These are phyloP conservation scores for Erucastrum elatum DNA, from an alignment of 345 rosid genomes.

Conservation along the genomic window DNA sequence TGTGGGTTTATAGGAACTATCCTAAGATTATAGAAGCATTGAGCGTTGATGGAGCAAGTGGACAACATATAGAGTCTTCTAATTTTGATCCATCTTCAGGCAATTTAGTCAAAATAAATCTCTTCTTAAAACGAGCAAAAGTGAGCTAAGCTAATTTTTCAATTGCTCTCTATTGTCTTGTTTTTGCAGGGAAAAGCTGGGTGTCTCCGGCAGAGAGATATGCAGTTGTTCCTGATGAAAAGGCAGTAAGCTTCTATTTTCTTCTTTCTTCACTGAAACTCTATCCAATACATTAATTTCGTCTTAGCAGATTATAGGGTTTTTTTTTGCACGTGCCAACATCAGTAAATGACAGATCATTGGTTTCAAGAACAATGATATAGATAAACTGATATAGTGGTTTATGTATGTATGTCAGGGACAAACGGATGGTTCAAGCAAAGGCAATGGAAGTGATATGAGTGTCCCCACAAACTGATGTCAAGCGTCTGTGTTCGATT, in stretches of 20 bases:
- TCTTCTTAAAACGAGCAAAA: not conserved
- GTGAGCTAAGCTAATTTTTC: constrained; percentile 3
- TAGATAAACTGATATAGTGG: not conserved
- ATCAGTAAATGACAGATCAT: not conserved
- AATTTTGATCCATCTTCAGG: constrained; percentile 72
- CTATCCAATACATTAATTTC: not conserved
- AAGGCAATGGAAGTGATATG: constrained; percentile 57
- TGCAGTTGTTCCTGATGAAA: constrained; percentile 90
- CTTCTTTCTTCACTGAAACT: not conserved
- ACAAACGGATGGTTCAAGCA: constrained; percentile 38
- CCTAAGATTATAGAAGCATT: constrained; percentile 73
- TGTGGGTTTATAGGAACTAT: constrained; percentile 48
- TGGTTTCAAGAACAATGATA: constrained; percentile 3
- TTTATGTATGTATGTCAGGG: constrained; percentile 41
- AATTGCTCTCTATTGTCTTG: not conserved
- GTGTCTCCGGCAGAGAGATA: constrained; percentile 86
- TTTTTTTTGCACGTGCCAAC: not conserved
- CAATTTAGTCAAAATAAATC: constrained; percentile 29
- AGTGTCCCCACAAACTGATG: constrained; percentile 75
- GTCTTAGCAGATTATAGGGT: not conserved
- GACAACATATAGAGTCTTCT: constrained; percentile 73
- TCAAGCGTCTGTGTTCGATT: constrained; percentile 53
- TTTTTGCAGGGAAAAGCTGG: constrained; percentile 74
- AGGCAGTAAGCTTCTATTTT: constrained; percentile 54
- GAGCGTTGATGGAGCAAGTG: constrained; percentile 81